phyloP scores from a whole-genome alignment of 75 land plant species.

The Cupressus sempervirens region DNA sequence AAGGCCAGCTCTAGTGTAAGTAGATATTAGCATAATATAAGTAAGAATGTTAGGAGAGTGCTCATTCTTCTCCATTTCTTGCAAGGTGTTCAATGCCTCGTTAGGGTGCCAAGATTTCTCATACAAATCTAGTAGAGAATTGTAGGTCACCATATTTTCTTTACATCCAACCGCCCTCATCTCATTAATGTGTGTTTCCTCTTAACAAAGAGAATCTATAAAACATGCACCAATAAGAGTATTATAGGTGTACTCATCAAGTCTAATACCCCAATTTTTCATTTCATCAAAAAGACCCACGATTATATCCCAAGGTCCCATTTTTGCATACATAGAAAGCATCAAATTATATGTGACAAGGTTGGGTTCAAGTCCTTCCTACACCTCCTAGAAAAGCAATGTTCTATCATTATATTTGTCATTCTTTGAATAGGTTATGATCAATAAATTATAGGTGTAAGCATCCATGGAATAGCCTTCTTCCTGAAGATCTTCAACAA shows the following conservation, averaged over 20 bases:
- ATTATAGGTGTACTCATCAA: conserved; percentile 83
- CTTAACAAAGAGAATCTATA: conserved; percentile 54
- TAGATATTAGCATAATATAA: conserved; percentile 83
- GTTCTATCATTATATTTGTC: conserved; percentile 68
- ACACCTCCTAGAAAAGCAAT: conserved; percentile 59
- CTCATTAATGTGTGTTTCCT: conserved; percentile 58
- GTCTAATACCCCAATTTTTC: conserved; percentile 56
- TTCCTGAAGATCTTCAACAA: conserved; percentile 33
- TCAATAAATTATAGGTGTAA: conserved; percentile 75
- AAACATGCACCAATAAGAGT: conserved; percentile 82
- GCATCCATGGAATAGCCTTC: conserved; percentile 64
- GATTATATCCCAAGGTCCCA: conserved; percentile 63
- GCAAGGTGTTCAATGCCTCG: conserved; percentile 64
- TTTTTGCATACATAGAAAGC: conserved; percentile 76
- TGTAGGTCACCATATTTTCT: conserved; percentile 84
- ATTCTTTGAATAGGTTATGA: conserved; percentile 50
- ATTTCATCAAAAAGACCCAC: conserved; percentile 49
- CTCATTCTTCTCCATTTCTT: conserved; percentile 74
- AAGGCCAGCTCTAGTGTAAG: conserved; percentile 78
- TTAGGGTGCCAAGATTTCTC: conserved; percentile 74
- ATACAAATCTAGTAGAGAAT: conserved; percentile 89
- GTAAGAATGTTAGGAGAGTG: conserved; percentile 68
- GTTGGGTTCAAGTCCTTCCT: conserved; percentile 58
- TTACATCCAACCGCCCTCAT: conserved; percentile 67
- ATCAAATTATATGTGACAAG: conserved; percentile 86